Percentiles rank a stretch among this genome's conserved stretches.
phyloP scores from a whole-genome alignment of 345 rosid genomes.

The Aquilaria sinensis region DNA sequence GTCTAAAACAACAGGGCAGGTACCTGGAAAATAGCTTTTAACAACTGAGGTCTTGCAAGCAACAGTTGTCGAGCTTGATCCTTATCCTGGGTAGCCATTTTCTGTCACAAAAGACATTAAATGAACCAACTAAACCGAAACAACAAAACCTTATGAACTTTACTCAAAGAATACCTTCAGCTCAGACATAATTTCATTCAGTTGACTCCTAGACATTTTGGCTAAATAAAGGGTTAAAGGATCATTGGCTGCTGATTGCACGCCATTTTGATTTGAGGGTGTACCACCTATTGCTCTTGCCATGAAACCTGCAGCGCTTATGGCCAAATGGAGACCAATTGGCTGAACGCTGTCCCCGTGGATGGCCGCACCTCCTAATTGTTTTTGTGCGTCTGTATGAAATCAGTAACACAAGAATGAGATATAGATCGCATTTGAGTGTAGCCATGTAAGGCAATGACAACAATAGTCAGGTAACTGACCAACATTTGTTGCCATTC shows the following conservation, averaged over 20 bases:
- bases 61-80: conserved; percentile 74
- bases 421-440: background rate
- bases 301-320: conserved; percentile 71
- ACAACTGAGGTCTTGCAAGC: conserved; percentile 62
- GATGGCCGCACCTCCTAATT: conserved; percentile 42
- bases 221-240: conserved; percentile 91
- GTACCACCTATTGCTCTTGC: conserved; percentile 72
- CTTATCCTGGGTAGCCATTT: conserved; percentile 63
- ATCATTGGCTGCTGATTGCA: conserved; percentile 55
- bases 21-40: conserved; percentile 92
- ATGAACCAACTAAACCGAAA: conserved; percentile 9
- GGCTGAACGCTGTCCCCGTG: conserved; percentile 50
- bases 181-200: conserved; percentile 67
- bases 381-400: conserved; percentile 58
- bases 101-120: conserved; percentile 31
- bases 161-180: conserved; percentile 49
- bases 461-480: conserved; percentile 20
- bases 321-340: conserved; percentile 78
- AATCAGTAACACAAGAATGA: conserved; percentile 6
- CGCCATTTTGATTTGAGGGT: conserved; percentile 44
- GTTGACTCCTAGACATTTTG: conserved; percentile 81
- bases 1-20: background rate
- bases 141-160: conserved; percentile 1
- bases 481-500: conserved; percentile 51
- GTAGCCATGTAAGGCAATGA: background rate